Conservation (phyloP, 2,329 filamentous ascomycete genomes). For the Colletotrichum cuscutae region DNA sequence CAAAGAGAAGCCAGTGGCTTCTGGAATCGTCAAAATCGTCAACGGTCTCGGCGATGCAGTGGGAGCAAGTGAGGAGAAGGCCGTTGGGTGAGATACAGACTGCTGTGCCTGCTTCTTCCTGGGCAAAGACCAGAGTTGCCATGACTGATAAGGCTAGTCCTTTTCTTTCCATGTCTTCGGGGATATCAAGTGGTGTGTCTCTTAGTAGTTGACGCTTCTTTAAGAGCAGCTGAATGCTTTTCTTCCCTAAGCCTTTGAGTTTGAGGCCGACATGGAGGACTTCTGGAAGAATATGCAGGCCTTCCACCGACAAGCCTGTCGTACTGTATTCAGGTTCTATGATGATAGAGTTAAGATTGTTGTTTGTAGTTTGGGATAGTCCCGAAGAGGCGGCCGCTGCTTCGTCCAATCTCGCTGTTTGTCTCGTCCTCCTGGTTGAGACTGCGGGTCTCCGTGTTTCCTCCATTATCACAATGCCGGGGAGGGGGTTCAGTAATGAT, state of each 20-base stretch:
- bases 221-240: slow-evolving; percentile 22
- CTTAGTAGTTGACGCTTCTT: slow-evolving; percentile 25
- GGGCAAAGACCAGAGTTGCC: slow-evolving; percentile 58
- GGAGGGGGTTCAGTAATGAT: neutral
- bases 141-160: neutral
- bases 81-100: slow-evolving; percentile 57
- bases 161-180: slow-evolving; percentile 16
- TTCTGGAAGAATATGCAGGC: neutral
- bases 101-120: slow-evolving; percentile 61
- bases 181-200: slow-evolving; percentile 24
- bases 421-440: slow-evolving; percentile 17
- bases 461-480: neutral
- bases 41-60: slow-evolving; percentile 57
- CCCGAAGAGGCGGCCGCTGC: neutral
- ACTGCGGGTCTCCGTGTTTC: neutral
- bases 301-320: neutral
- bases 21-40: slow-evolving; percentile 44
- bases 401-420: neutral
- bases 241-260: slow-evolving; percentile 10
- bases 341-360: no score
- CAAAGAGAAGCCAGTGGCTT: slow-evolving; percentile 55
- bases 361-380: neutral
- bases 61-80: slow-evolving; percentile 60
- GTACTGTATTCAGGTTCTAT: neutral
- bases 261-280: slow-evolving; percentile 1